Conservation (phyloP, 306 rosid genomes). For the Senna siamea region DNA sequence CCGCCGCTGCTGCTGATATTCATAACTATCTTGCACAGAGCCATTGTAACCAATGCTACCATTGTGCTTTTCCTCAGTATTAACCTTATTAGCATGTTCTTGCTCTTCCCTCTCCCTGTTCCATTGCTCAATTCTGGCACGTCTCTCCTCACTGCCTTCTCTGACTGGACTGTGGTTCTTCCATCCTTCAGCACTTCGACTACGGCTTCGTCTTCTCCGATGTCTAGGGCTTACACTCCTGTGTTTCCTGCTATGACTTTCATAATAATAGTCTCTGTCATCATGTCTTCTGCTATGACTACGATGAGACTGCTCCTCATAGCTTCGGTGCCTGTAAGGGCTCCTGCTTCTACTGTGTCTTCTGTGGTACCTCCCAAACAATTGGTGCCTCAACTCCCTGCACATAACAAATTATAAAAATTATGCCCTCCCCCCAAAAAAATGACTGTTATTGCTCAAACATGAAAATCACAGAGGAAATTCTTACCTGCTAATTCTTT, state of each 20-base stretch:
- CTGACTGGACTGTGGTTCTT: slow-evolving; percentile 66
- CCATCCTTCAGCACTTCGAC: slow-evolving; percentile 61
- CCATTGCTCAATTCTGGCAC: slow-evolving; percentile 90
- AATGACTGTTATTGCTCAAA: neutral
- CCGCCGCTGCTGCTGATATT: slow-evolving; percentile 43
- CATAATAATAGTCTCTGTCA: slow-evolving; percentile 60
- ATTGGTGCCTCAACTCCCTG: slow-evolving; percentile 74
- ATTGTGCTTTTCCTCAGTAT: slow-evolving; percentile 26
- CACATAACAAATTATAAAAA: neutral
- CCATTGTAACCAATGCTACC: slow-evolving; percentile 26
- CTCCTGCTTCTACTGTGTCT: slow-evolving; percentile 67
- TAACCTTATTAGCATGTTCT: slow-evolving; percentile 43
- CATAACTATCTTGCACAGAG: slow-evolving; percentile 40
- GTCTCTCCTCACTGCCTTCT: slow-evolving; percentile 83
- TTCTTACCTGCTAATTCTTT: slow-evolving; percentile 36
- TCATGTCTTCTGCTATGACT: slow-evolving; percentile 67
- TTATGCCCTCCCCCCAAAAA: no score
- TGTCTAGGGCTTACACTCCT: slow-evolving; percentile 66
- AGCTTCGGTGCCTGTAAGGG: slow-evolving; percentile 73
- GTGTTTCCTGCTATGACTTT: slow-evolving; percentile 62
- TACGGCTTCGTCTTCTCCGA: slow-evolving; percentile 57
- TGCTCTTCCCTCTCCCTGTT: slow-evolving; percentile 71
- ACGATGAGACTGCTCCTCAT: slow-evolving; percentile 66
- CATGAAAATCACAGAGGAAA: neutral
- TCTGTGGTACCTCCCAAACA: slow-evolving; percentile 52